Percentiles rank a stretch among this genome's conserved stretches.
Conservation (phyloP, 352 stramenopile species). For the Phytophthora nicotianae region DNA sequence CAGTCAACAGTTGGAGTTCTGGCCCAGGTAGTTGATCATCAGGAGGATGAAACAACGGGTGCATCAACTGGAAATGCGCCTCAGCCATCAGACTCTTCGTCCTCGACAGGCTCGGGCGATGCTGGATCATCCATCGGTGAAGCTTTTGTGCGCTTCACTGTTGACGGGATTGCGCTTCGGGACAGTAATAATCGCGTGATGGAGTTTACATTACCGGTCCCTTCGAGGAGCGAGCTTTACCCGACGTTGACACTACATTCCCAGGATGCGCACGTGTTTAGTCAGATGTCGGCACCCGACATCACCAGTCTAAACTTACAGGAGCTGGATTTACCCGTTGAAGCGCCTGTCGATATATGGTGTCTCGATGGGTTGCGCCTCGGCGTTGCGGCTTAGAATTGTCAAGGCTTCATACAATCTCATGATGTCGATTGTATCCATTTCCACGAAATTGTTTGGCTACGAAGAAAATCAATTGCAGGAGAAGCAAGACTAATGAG, state of each 20-base stretch:
- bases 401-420: conserved; percentile 18
- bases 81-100: conserved; percentile 15
- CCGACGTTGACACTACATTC: conserved; percentile 87
- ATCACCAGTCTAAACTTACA: conserved; percentile 57
- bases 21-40: conserved; percentile 55
- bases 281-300: conserved; percentile 79
- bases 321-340: conserved; percentile 49
- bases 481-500: conserved; percentile 29
- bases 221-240: conserved; percentile 71
- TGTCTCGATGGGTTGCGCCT: conserved; percentile 72
- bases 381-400: conserved; percentile 32
- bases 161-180: conserved; percentile 67
- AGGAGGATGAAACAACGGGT: conserved; percentile 21
- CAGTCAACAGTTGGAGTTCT: conserved; percentile 81
- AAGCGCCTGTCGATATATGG: conserved; percentile 55
- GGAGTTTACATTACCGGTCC: conserved; percentile 65
- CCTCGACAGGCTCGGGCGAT: conserved; percentile 14
- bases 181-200: conserved; percentile 59
- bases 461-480: conserved; percentile 29
- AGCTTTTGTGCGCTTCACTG: conserved; percentile 72
- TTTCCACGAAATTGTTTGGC: conserved; percentile 25
- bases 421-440: conserved; percentile 27
- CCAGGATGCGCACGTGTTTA: conserved; percentile 77
- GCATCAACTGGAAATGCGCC: conserved; percentile 8
- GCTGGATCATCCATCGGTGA: conserved; percentile 29